Conservation (phyloP, 129 eudicot genomes). For the Pittosporum tobira region DNA sequence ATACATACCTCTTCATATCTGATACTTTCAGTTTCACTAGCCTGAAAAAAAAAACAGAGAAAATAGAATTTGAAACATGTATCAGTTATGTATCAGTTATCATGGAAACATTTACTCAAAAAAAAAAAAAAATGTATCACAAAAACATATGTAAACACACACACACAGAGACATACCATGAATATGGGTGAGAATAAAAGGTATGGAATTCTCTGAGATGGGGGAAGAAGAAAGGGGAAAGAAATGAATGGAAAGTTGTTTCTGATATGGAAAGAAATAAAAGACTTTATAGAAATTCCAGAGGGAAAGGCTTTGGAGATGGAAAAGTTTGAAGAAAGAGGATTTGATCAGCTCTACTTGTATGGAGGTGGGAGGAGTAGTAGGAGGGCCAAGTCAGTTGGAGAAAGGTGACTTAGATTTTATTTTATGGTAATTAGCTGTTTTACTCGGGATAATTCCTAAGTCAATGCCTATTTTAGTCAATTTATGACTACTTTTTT, state of each 20-base stretch:
- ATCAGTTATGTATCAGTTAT: too few species aligned
- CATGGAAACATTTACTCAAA: neutral
- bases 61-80: neutral
- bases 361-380: neutral
- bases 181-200: neutral
- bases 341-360: neutral
- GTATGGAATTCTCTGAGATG: neutral
- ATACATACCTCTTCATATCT: slow-evolving; percentile 14
- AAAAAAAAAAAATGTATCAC: neutral
- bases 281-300: slow-evolving; percentile 1
- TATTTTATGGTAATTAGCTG: too few species aligned
- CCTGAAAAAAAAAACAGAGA: neutral
- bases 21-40: neutral
- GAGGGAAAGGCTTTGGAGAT: neutral
- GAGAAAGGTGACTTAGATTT: too few species aligned
- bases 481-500: too few species aligned
- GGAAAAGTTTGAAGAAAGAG: neutral
- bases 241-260: neutral
- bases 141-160: too few species aligned
- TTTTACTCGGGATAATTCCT: too few species aligned
- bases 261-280: neutral
- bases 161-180: slow-evolving; percentile 1
- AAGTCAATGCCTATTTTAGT: too few species aligned
- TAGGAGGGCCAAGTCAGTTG: too few species aligned
- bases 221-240: neutral